A percentile compares a stretch with the other conserved stretches of the same genome.
Conservation (phyloP, 2,329 filamentous ascomycete species). For the Penicillium sp. region DNA sequence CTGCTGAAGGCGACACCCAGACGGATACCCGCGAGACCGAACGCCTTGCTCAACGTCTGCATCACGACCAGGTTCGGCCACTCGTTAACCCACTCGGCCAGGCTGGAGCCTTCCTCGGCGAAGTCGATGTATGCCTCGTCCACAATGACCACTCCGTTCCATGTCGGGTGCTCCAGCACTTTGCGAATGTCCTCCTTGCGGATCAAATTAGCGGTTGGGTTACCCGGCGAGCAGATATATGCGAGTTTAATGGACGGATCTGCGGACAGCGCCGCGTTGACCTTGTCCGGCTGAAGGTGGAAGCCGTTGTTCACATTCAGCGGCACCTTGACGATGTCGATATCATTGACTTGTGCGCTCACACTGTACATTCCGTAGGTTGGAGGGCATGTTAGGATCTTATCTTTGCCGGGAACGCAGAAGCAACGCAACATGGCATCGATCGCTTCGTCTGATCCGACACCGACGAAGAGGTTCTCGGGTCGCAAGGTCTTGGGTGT, state of each 20-base stretch:
- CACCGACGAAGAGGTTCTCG: conserved; percentile 87
- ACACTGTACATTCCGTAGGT: conserved; percentile 99
- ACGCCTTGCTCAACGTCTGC: conserved; percentile 98
- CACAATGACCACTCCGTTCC: conserved; percentile 91
- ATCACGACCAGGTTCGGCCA: conserved; percentile 96
- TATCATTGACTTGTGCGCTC: conserved; percentile 89
- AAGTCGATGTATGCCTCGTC: conserved; percentile 99
- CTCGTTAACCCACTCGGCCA: conserved; percentile 87
- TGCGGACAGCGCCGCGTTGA: conserved; percentile 63
- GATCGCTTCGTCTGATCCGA: conserved; percentile 95
- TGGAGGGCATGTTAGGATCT: conserved; percentile 89
- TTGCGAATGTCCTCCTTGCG: conserved; percentile 69
- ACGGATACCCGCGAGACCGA: conserved; percentile 90
- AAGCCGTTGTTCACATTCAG: conserved; percentile 71
- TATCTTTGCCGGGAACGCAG: conserved; percentile 81
- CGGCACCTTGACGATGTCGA: conserved; percentile 81
- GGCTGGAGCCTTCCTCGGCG: conserved; percentile 70
- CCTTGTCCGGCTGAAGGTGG: conserved; percentile 66
- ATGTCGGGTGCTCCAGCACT: conserved; percentile 80
- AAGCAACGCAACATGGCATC: conserved; percentile 92
- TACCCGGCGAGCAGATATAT: conserved; percentile 93
- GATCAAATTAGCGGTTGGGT: conserved; percentile 81
- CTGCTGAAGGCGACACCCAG: conserved; percentile 82
- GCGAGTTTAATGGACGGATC: conserved; percentile 74
- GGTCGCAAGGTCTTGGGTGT: conserved; percentile 70